phyloP scores from a whole-genome alignment of 768 basidiomycete species.

The Podaxis sp. region DNA sequence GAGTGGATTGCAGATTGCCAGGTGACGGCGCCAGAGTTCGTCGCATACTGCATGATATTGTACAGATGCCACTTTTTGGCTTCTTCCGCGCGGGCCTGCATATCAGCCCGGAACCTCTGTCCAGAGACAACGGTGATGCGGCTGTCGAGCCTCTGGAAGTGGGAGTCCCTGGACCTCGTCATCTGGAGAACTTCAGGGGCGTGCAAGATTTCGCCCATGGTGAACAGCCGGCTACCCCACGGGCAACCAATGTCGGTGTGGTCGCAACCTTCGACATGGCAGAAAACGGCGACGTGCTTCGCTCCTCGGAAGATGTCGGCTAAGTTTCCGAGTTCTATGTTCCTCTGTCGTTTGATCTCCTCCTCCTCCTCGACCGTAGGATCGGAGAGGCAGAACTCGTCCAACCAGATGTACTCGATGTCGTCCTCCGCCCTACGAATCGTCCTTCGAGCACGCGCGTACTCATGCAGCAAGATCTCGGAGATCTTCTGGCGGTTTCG shows the following conservation, averaged over 20 bases:
- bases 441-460: neutral
- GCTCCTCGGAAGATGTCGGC: conserved; percentile 12
- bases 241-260: conserved; percentile 2
- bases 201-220: conserved; percentile 10
- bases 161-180: neutral
- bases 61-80: conserved; percentile 19
- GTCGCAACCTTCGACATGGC: conserved; percentile 4
- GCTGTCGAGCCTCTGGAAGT: neutral
- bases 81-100: conserved; percentile 11
- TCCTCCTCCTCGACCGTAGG: neutral
- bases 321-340: conserved; percentile 3
- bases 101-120: conserved; percentile 3
- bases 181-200: conserved; percentile 3
- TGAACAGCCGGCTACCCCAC: conserved; percentile 11
- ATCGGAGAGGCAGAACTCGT: conserved; percentile 12
- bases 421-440: neutral
- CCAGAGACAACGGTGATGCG: conserved; percentile 2
- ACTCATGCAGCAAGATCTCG: neutral
- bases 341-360: neutral
- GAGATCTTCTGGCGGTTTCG: neutral
- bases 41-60: conserved; percentile 21
- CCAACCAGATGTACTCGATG: conserved; percentile 11
- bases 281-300: conserved; percentile 4
- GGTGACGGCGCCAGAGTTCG: conserved; percentile 17
- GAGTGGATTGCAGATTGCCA: conserved; percentile 25